Evolutionary conservation across 371 early-diverging fungal species (phyloP).

Genomic region (Rhizopus arrhizus): DNA sequence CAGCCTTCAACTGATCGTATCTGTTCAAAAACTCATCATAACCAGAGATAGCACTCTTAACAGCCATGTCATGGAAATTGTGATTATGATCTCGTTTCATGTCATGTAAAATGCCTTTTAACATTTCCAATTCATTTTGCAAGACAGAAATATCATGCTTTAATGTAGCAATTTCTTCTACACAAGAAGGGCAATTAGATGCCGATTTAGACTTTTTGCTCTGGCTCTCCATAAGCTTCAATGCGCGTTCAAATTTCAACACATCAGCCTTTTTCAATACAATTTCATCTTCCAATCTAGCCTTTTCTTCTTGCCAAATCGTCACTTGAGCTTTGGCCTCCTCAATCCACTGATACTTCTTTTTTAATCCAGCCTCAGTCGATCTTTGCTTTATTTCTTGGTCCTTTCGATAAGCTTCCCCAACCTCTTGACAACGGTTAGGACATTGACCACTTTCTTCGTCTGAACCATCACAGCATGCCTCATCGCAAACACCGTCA

Average conservation of each 20-base stretch:
- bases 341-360: constrained; percentile 36
- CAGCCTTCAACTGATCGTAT: constrained; percentile 29
- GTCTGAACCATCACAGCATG: constrained; percentile 95
- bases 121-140: constrained; percentile 37
- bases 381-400: constrained; percentile 37
- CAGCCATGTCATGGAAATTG: constrained; percentile 79
- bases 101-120: constrained; percentile 54
- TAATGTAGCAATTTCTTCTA: constrained; percentile 33
- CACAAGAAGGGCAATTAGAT: constrained; percentile 15
- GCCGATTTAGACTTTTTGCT: constrained; percentile 15
- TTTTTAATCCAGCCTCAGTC: constrained; percentile 24
- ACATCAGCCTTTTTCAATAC: constrained; percentile 35
- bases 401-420: constrained; percentile 48
- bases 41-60: constrained; percentile 62
- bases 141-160: constrained; percentile 34
- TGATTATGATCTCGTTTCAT: constrained; percentile 75
- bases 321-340: constrained; percentile 45
- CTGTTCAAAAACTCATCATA: constrained; percentile 62
- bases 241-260: constrained; percentile 25
- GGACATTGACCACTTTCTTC: constrained; percentile 77
- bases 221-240: constrained; percentile 15
- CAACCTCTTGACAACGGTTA: constrained; percentile 70
- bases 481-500: constrained; percentile 92
- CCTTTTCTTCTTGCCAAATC: constrained; percentile 37
- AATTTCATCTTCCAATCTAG: constrained; percentile 37